Base-by-base conservation (phyloP, 257 asterid genomes). In the Solanum gandarillasii region DNA sequence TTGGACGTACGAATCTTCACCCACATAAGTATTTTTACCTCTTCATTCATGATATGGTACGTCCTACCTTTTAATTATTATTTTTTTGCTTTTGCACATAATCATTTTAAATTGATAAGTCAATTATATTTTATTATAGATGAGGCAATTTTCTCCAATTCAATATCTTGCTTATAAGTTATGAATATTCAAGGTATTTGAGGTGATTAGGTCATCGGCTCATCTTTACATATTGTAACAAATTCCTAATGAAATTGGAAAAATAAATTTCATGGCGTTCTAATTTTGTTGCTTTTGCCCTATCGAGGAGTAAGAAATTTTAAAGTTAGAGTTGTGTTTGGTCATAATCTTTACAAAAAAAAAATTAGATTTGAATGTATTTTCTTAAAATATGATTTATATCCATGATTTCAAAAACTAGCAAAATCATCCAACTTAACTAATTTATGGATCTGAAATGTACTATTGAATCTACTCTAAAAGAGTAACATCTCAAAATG, bases 1-100 rank as follows among this genome's bases (percentile, higher is more conserved):
- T 91, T 2, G 86, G 90, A 9, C 83, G 83, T 48, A 94, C 90
- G 83, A 73, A 89, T 3, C 85, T 86, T 21, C 74, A 90, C 84
- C 83, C 90, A 5, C 68, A 48, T 5, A 43, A 88, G 76, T 90
- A 91, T 84, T 95, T 94, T 92, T 88, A 27, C 91, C 7, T 96
- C 75, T 95, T 95, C 87, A 39, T 96, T 38, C 98, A 88, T 88
- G 98, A 96, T 89, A 78, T 96, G 98, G 98, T 95, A 90, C 35
- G 67, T 86, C 32, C 86, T 60, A 21, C 81, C 2, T 23, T 46
- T 25, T 18, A 6, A 9, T 14, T n/a, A 8, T 13, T n/a, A 10
- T n/a, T 9, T 32, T 48, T 14, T 5, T 3, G 3, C 70, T 43
- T 4, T 52, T 16, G 46, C 13, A 18, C 29, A 73, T 31, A 38